Conservation (phyloP, 495 filamentous ascomycete genomes). For the Corynascus novoguineensis region DNA sequence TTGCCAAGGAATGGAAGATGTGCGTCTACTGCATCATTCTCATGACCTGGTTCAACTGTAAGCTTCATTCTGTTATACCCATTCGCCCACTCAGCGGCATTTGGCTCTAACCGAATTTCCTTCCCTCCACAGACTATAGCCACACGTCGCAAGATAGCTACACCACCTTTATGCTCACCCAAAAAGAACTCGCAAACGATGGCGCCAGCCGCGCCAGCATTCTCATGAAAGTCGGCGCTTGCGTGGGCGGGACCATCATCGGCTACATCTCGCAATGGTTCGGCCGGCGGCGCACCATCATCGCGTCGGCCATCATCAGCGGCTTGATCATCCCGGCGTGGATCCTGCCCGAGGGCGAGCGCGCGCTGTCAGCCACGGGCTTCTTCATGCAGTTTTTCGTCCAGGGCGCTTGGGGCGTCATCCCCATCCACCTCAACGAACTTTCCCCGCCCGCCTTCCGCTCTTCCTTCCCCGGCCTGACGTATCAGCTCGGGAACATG, state of each 20-base stretch:
- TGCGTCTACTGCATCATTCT: conserved; percentile 64
- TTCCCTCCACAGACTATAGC: conserved; percentile 50
- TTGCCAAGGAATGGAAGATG: conserved; percentile 64
- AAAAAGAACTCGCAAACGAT: conserved; percentile 58
- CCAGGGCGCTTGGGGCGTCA: conserved; percentile 72
- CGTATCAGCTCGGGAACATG: conserved; percentile 74
- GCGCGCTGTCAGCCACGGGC: conserved; percentile 55
- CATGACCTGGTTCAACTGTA: conserved; percentile 60
- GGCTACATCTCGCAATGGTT: conserved; percentile 68
- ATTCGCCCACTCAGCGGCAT: not conserved
- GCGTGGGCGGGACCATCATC: conserved; percentile 64
- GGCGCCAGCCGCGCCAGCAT: conserved; percentile 63
- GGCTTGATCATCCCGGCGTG: conserved; percentile 61
- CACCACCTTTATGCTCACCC: conserved; percentile 65
- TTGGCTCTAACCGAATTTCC: not conserved
- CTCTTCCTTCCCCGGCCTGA: conserved; percentile 60
- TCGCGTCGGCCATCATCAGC: conserved; percentile 52
- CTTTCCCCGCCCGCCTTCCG: conserved; percentile 68
- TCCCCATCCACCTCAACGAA: conserved; percentile 76
- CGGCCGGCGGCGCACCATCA: conserved; percentile 62
- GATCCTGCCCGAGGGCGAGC: conserved; percentile 58
- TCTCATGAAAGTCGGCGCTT: conserved; percentile 67
- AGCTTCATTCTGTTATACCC: not conserved
- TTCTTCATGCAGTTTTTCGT: conserved; percentile 79
- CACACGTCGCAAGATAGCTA: conserved; percentile 71